Base-by-base conservation (phyloP, 192 early-diverging fungal genomes). In the Coemansia sp. region DNA sequence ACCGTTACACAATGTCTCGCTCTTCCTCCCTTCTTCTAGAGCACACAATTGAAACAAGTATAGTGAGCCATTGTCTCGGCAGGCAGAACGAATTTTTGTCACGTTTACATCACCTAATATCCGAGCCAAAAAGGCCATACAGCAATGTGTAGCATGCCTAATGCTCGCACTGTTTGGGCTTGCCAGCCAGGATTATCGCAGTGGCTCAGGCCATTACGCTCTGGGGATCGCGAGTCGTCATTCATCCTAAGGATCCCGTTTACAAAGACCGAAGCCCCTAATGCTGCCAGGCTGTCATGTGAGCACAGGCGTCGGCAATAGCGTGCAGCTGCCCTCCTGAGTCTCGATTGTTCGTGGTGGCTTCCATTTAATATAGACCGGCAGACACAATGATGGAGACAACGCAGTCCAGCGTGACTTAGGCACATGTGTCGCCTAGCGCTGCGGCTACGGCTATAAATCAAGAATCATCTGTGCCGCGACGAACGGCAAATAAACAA, bases 351-450 rank as follows among this genome's bases (percentile, higher is more conserved):
- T 58, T 37, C 35, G 35, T 13, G 2, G 31, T 58, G 56, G 18
- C 56, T 58, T 37, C 56, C 56, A 37, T 58, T 58, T 58, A 58
- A 58, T 58, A 35, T 58, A n/a, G 35, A 37, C 56, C 35, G 56
- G n/a, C 7, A 13, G 16, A 34, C 56, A 55, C 51, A 55, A 55
- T 55, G 51, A 16, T 26, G 51, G 37, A 55, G 51, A 55, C 51
- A 55, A 28, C 51, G 3, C 14, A n/a, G 26, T 55, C 26, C 51
- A 55, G 51, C 51, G 5, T 55, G 24, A 55, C 51, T 26, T 55
- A 11, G 24, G 51, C 51, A 14, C 51, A 55, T 55, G 51, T 28
- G 26, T 6, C 51, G 14, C 26, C 51, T 28, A 31, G 20, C 18
- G 18, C 20, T 45, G 51, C 24, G 28, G 51, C 51, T 9, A 16